phyloP scores from a whole-genome alignment of 2,329 filamentous ascomycete species.

The Xylogone sp. region DNA sequence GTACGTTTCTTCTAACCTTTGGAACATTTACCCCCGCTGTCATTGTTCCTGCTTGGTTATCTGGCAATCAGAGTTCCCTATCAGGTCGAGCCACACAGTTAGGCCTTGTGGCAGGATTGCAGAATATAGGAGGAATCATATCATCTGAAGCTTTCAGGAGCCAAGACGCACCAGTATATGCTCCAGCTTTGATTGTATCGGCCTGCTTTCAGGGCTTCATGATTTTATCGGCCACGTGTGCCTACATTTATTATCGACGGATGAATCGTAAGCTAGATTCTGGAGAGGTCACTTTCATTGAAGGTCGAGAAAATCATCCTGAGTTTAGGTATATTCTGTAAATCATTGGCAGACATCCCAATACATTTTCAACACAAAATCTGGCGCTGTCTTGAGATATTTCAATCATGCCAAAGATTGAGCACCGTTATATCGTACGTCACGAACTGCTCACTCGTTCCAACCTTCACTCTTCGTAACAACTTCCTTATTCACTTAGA shows the following conservation, averaged over 20 bases:
- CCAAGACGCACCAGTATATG: slow-evolving; percentile 6
- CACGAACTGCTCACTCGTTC: too few species aligned
- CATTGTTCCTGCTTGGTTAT: slow-evolving; percentile 8
- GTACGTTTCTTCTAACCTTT: slow-evolving; percentile 7
- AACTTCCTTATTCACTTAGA: too few species aligned
- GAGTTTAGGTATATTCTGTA: slow-evolving; percentile 6
- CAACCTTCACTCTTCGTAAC: too few species aligned
- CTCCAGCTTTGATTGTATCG: slow-evolving; percentile 3
- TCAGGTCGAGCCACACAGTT: slow-evolving; percentile 6
- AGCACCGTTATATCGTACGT: too few species aligned
- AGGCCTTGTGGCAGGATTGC: slow-evolving; percentile 4
- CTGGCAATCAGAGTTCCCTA: slow-evolving; percentile 5
- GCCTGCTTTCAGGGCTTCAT: slow-evolving; percentile 4
- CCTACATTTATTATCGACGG: slow-evolving; percentile 2
- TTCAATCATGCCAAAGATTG: too few species aligned
- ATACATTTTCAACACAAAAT: too few species aligned
- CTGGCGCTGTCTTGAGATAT: too few species aligned
- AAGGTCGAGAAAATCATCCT: slow-evolving; percentile 4
- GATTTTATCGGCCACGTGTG: neutral
- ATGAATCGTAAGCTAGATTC: slow-evolving; percentile 4
- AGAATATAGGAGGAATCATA: slow-evolving; percentile 4
- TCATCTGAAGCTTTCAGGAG: slow-evolving; percentile 3
- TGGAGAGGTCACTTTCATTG: slow-evolving; percentile 4
- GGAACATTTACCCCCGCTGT: slow-evolving; percentile 7
- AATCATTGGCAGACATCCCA: too few species aligned